These are phyloP conservation scores for Leishmania lainsoni DNA, from an alignment of 208 protist species.

Conservation along the genomic window DNA sequence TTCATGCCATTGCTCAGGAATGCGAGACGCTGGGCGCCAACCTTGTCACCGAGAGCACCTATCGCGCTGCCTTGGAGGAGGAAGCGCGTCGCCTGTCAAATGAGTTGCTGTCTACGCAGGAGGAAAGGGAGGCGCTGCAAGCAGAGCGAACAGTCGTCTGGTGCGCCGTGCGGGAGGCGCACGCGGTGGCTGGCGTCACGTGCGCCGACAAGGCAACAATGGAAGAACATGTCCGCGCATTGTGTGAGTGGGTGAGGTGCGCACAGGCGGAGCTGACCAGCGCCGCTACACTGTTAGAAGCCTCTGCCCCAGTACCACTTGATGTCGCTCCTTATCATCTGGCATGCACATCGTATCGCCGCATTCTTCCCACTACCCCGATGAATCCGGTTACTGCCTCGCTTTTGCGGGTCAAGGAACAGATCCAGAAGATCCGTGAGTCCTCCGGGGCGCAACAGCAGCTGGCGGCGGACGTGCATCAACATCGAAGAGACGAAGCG, in stretches of 20 bases:
- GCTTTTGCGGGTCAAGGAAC: slow-evolving; percentile 57
- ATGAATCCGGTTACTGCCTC: slow-evolving; percentile 49
- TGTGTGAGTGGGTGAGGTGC: slow-evolving; percentile 13
- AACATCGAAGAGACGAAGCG: slow-evolving; percentile 6
- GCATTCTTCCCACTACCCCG: slow-evolving; percentile 32
- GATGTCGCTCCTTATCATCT: not conserved
- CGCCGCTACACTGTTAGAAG: not conserved
- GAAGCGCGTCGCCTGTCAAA: slow-evolving; percentile 1
- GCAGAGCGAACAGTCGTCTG: slow-evolving; percentile 19
- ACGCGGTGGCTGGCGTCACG: not conserved
- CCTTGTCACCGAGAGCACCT: slow-evolving; percentile 13
- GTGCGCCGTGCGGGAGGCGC: slow-evolving; percentile 4
- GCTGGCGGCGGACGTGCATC: slow-evolving; percentile 23
- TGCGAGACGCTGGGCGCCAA: not conserved
- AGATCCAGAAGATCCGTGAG: slow-evolving; percentile 47
- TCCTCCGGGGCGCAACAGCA: slow-evolving; percentile 23
- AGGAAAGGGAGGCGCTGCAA: slow-evolving; percentile 11
- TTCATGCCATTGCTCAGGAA: slow-evolving; percentile 5
- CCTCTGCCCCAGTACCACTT: not conserved
- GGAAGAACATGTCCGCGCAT: slow-evolving; percentile 19
- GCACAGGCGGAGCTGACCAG: slow-evolving; percentile 2
- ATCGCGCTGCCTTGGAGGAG: slow-evolving; percentile 15
- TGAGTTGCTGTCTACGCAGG: slow-evolving; percentile 9
- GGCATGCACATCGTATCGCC: slow-evolving; percentile 30
- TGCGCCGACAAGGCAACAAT: slow-evolving; percentile 9